Evolutionary conservation across 805 yeast genomes (phyloP), one percentile per base, ranked within the genome.

Genomic region (Jamesozyma rosinii): DNA sequence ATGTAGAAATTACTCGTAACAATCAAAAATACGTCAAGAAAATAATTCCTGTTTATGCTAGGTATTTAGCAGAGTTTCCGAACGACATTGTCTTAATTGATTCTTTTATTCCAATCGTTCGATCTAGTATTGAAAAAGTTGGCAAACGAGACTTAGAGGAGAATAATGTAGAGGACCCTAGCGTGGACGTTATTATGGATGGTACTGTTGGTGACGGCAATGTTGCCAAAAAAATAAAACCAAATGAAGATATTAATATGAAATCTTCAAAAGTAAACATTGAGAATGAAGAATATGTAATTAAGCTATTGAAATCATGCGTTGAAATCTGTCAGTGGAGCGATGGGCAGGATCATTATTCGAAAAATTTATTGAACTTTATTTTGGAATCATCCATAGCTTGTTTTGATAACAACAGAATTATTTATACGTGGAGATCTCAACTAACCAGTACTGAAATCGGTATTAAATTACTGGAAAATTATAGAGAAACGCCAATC

Each of bases 1-100:
- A 69, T 3, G 64, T 68, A 1, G 97, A 89, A 57, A 75, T 83
- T 0, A 74, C 74, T 44, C 69, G 94, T 49, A 74, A 76, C 35
- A 86, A 85, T 54, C 73, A 71, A 51, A 72, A 60, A 0, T 88
- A 89, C 59, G 81, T 78, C 41, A 68, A 66, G 39, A 69, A 72
- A 17, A 75, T 82, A 1, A 59, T 84, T 11, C 67, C 71, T 21
- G 59, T 72, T 0, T 65, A 77, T 32, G 83, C 85, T 2, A 63
- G 58, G 15, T 85, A 71, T 49, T 50, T 77, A 3, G 59, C 62
- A 21, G 53, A 46, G 2, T 73, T 67, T 44, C 68, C 70, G 4
- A 46, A 49, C 2, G 31, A 35, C n/a, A 32, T 34, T 24, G 36
- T 37, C 3, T 18, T 45, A 19, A 36, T 52, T 3, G 46, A 47